Percentiles rank a stretch among this genome's conserved stretches.
Conservation (phyloP, 129 eudicot genomes). For the Centrapalus pauciflorus region DNA sequence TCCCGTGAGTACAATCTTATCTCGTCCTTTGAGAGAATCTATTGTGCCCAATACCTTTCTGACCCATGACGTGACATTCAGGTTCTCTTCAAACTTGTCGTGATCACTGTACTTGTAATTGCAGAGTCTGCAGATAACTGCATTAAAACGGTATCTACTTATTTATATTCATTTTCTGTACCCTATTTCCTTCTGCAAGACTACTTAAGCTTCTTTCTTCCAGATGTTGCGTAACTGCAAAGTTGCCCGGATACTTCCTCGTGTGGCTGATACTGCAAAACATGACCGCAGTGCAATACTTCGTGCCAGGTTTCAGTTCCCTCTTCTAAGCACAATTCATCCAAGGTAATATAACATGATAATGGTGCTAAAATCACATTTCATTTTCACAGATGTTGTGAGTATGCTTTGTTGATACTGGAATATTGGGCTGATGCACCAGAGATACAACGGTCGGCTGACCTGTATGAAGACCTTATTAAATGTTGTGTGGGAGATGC, state of each 20-base stretch:
- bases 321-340: background rate
- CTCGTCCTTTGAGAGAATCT: background rate
- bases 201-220: slow-evolving; percentile 7
- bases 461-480: slow-evolving; percentile 87
- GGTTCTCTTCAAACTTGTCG: slow-evolving; percentile 99
- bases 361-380: background rate
- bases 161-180: background rate
- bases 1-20: slow-evolving; percentile 57
- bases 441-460: slow-evolving; percentile 96
- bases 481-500: slow-evolving; percentile 95
- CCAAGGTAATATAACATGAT: background rate
- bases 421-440: slow-evolving; percentile 98
- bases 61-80: slow-evolving; percentile 40
- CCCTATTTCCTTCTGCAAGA: background rate
- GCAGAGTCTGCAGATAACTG: slow-evolving; percentile 97
- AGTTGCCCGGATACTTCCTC: slow-evolving; percentile 85
- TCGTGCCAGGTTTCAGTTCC: slow-evolving; percentile 69
- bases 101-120: slow-evolving; percentile 97
- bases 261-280: slow-evolving; percentile 85
- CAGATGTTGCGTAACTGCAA: slow-evolving; percentile 99
- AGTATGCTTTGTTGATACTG: slow-evolving; percentile 83
- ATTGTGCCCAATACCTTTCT: slow-evolving; percentile 25
- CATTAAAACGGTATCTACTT: slow-evolving; percentile 71
- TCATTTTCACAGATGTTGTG: slow-evolving; percentile 66
- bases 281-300: slow-evolving; percentile 88